A percentile compares a stretch with the other conserved stretches of the same genome.
phyloP scores from a whole-genome alignment of 2,329 filamentous ascomycete species.

The Diaporthe destruens region DNA sequence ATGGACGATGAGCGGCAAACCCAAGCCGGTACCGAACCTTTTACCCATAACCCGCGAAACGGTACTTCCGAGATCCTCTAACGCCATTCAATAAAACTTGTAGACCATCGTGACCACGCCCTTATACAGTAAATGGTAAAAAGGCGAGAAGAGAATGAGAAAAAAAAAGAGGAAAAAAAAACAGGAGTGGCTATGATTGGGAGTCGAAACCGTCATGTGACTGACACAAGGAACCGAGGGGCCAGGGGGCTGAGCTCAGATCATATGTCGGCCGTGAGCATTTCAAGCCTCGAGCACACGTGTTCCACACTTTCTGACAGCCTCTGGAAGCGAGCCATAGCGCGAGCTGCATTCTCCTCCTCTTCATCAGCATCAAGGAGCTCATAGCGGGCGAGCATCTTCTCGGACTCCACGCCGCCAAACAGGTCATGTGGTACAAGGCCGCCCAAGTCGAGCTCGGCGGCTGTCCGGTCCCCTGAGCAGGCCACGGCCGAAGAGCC shows the following conservation, averaged over 20 bases:
- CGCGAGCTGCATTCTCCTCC: constrained; percentile 57
- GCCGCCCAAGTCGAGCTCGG: constrained; percentile 59
- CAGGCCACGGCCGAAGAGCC: constrained; percentile 51
- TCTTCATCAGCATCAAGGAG: constrained; percentile 71
- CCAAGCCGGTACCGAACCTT: constrained; percentile 10
- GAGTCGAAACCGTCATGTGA: not conserved
- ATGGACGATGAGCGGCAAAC: not conserved
- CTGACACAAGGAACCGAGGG: not conserved
- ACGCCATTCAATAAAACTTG: constrained; percentile 30
- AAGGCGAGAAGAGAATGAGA: not conserved
- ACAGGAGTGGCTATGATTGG: constrained; percentile 21
- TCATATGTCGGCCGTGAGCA: constrained; percentile 51
- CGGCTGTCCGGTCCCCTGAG: constrained; percentile 45
- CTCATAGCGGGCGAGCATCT: constrained; percentile 72
- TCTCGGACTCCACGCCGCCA: constrained; percentile 71
- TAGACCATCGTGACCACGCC: constrained; percentile 30
- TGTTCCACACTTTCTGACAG: constrained; percentile 58
- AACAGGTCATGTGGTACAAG: constrained; percentile 59
- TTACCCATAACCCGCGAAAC: constrained; percentile 11
- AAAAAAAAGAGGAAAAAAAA: not conserved
- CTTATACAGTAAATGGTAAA: constrained; percentile 36
- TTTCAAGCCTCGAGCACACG: constrained; percentile 54
- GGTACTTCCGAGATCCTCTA: not conserved
- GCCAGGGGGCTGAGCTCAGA: not conserved
- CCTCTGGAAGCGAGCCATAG: constrained; percentile 64